Conservation (phyloP, 345 rosid genomes). For the Gossypium bickii region DNA sequence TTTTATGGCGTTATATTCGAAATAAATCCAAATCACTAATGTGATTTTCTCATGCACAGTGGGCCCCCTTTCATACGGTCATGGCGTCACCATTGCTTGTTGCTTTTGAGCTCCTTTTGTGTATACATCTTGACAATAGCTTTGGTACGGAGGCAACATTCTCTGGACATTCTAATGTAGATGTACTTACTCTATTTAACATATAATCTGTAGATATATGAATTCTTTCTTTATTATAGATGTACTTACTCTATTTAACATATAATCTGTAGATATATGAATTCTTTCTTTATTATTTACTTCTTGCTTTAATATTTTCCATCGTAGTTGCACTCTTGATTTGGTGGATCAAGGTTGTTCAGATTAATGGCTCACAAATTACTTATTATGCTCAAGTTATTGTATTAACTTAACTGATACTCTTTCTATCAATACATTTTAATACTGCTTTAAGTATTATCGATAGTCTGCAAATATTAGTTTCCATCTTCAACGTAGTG, state of each 20-base stretch:
- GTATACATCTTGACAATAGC: slow-evolving; percentile 59
- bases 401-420: neutral
- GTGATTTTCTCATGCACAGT: slow-evolving; percentile 46
- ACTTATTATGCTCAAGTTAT: neutral
- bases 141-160: slow-evolving; percentile 38
- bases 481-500: neutral
- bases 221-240: neutral
- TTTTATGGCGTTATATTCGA: neutral
- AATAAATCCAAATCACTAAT: neutral
- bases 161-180: slow-evolving; percentile 6
- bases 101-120: slow-evolving; percentile 80
- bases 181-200: neutral
- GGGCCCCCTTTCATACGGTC: slow-evolving; percentile 84
- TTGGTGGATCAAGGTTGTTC: neutral
- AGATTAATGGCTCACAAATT: neutral
- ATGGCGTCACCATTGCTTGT: slow-evolving; percentile 76
- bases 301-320: neutral
- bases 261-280: neutral
- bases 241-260: neutral
- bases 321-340: neutral
- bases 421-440: neutral
- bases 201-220: neutral
- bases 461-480: neutral
- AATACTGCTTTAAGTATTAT: neutral
- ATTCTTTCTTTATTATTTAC: neutral